Evolutionary conservation across 345 rosid species (phyloP), one percentile per base, ranked within the genome.

Genomic region (Garcia nutans): DNA sequence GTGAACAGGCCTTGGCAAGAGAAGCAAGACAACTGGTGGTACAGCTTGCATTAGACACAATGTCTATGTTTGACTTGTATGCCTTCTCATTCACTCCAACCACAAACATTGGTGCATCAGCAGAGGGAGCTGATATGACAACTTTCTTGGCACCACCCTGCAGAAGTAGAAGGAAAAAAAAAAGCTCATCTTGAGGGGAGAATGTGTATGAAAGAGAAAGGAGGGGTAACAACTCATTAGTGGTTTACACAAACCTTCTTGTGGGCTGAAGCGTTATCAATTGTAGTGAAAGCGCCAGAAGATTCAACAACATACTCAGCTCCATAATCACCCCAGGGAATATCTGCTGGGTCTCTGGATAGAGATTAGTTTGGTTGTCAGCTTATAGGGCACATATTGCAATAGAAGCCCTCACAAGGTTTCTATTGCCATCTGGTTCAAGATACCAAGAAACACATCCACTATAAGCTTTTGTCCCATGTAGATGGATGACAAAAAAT

Each of bases 21-120:
- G 99, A 98, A 76, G 99, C 99, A 85, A 96, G 98, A 83, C 99
- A 96, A 80, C 93, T 96, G 79, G 99, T 96, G 49, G 99, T 96
- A 84, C 99, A 96, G 83, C 99, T 96, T 52, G 99, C 99, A 76
- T 96, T 96, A 76, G 99, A 96, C 81, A 96, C 98, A 70, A 96
- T 78, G 71, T 96, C 93, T 98, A 96, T 96, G 88, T 75, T 89
- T 70, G 96, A 87, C 77, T 85, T 79, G 89, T 96, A 96, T 59
- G 88, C 79, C 75, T 86, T 81, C 89, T 96, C 99, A 76, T 96
- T 96, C 28, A 96, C 99, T 59, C 99, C 99, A 54, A 96, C 89
- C 71, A 93, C 99, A 85, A 96, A 93, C 99, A 96, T 96, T n/a
- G 99, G 99, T 78, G 99, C 99, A 80, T 96, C 97, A 56, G 96